A percentile compares a stretch with the other conserved stretches of the same genome.
These are phyloP conservation scores for Suillus hirtellus DNA, from an alignment of 768 basidiomycete species.

Conservation along the genomic window DNA sequence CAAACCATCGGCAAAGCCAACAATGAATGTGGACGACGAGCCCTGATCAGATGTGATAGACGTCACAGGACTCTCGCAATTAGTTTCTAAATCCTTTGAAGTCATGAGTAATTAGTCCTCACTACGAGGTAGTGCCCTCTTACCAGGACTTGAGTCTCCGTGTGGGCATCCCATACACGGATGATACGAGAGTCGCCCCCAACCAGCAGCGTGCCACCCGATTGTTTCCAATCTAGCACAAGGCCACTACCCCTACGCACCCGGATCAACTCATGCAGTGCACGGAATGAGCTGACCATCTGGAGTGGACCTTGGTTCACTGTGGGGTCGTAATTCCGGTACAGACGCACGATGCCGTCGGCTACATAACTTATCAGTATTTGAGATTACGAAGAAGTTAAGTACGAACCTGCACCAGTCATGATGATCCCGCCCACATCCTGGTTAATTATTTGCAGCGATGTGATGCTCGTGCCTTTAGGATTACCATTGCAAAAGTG, in stretches of 20 bases:
- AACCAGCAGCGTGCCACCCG: conserved; percentile 79
- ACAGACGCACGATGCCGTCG: conserved; percentile 90
- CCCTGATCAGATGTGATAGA: conserved; percentile 77
- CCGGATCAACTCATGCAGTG: conserved; percentile 74
- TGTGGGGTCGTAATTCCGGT: conserved; percentile 85
- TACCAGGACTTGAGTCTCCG: conserved; percentile 77
- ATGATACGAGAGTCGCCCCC: conserved; percentile 90
- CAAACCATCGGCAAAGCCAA: conserved; percentile 90
- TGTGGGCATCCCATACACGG: conserved; percentile 93
- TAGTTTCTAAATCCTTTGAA: conserved; percentile 81
- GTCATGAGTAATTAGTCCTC: conserved; percentile 8
- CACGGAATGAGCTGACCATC: conserved; percentile 94
- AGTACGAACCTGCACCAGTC: conserved; percentile 73
- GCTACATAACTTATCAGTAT: conserved; percentile 45
- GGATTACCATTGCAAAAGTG: conserved; percentile 90
- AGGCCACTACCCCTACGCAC: conserved; percentile 80
- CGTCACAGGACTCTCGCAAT: conserved; percentile 88
- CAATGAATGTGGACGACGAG: conserved; percentile 77
- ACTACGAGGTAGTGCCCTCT: conserved; percentile 24
- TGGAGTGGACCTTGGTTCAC: conserved; percentile 74
- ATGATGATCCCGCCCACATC: conserved; percentile 90
- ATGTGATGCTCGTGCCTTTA: conserved; percentile 79
- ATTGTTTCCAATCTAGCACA: conserved; percentile 92
- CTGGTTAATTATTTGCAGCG: conserved; percentile 92
- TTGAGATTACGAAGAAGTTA: neutral